Percentiles rank a stretch among this genome's conserved stretches.
Conservation (phyloP, 2,329 filamentous ascomycete species). For the Alternaria triticimaculans region DNA sequence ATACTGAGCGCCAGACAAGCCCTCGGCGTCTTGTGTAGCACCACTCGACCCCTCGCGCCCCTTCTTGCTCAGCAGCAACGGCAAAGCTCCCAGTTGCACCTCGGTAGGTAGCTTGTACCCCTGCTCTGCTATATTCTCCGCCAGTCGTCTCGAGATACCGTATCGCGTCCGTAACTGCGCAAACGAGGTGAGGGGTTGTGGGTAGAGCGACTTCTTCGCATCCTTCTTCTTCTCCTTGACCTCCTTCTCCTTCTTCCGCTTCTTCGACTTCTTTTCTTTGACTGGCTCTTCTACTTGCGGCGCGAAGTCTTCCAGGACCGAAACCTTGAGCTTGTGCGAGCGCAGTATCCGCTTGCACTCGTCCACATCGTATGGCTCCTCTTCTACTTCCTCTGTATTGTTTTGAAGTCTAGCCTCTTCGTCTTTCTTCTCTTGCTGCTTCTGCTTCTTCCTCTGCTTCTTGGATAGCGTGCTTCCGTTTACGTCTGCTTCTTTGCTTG, state of each 20-base stretch:
- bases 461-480: conserved; percentile 14
- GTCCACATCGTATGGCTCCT: conserved; percentile 64
- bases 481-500: conserved; percentile 14
- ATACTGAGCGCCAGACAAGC: conserved; percentile 27
- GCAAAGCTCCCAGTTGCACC: conserved; percentile 87
- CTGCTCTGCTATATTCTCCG: conserved; percentile 81
- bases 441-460: conserved; percentile 25
- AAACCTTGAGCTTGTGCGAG: conserved; percentile 84
- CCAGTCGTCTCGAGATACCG: conserved; percentile 74
- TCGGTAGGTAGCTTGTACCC: conserved; percentile 90
- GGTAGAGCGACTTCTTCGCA: conserved; percentile 69
- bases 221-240: conserved; percentile 55
- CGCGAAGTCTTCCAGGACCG: conserved; percentile 65
- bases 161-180: conserved; percentile 73
- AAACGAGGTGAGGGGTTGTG: conserved; percentile 81
- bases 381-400: neutral
- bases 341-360: conserved; percentile 77
- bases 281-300: conserved; percentile 52
- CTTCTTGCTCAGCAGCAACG: conserved; percentile 70
- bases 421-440: conserved; percentile 11
- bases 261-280: conserved; percentile 63
- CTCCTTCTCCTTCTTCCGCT: conserved; percentile 51
- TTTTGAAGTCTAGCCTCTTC: conserved; percentile 6
- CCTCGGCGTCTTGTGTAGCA: conserved; percentile 49
- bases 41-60: neutral